These are phyloP conservation scores for Aurifilum marmelostoma DNA, from an alignment of 2,329 filamentous ascomycete species.

Conservation along the genomic window DNA sequence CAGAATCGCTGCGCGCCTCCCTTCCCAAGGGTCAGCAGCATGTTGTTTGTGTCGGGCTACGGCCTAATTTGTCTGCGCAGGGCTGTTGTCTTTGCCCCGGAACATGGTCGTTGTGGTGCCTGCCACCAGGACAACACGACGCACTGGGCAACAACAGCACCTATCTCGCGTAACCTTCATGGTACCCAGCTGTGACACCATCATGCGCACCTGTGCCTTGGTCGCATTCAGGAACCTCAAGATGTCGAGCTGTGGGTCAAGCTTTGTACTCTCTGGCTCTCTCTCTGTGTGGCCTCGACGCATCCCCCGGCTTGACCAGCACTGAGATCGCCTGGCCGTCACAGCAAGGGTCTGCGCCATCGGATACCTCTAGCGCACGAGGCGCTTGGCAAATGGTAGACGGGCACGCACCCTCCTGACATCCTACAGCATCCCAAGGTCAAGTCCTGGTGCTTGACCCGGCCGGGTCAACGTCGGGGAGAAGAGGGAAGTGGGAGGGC, in stretches of 20 bases:
- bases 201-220: background rate
- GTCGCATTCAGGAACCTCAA: constrained; percentile 12
- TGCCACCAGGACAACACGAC: background rate
- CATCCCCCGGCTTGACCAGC: constrained; percentile 12
- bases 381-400: constrained; percentile 11
- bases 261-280: background rate
- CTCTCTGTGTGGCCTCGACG: constrained; percentile 4
- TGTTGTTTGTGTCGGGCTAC: background rate
- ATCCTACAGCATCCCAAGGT: background rate
- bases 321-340: constrained; percentile 10
- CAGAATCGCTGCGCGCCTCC: background rate
- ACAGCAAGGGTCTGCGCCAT: constrained; percentile 18
- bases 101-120: background rate
- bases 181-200: background rate
- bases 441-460: constrained; percentile 10
- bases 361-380: background rate
- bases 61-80: no score
- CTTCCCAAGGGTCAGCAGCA: constrained; percentile 3
- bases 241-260: constrained; percentile 3
- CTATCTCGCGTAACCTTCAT: background rate
- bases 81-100: background rate
- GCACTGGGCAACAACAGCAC: background rate
- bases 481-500: background rate
- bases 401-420: constrained; percentile 4
- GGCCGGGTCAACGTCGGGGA: background rate